Percentiles rank a stretch among this genome's conserved stretches.
phyloP scores from a whole-genome alignment of 352 stramenopile genomes.

The Pythium inflatum region DNA sequence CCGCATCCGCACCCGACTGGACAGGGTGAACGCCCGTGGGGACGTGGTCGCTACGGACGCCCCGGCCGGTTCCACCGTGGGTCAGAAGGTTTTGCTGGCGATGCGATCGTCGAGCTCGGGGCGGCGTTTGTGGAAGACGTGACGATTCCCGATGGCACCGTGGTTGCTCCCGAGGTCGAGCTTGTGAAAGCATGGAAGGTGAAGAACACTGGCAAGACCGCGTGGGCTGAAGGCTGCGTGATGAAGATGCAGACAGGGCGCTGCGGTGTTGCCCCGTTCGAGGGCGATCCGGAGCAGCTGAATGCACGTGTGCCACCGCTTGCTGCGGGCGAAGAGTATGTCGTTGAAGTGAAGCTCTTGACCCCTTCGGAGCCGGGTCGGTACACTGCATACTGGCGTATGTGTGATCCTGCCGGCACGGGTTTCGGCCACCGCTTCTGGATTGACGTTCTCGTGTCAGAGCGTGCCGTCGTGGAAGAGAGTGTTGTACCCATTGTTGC shows the following conservation, averaged over 20 bases:
- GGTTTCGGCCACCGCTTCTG: constrained; percentile 61
- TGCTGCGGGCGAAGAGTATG: constrained; percentile 24
- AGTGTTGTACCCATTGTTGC: constrained; percentile 10
- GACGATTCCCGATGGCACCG: constrained; percentile 73
- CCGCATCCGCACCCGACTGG: constrained; percentile 11
- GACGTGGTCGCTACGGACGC: constrained; percentile 4
- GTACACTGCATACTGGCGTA: constrained; percentile 54
- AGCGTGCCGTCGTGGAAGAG: constrained; percentile 41
- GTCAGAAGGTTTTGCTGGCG: neutral
- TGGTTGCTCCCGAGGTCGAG: constrained; percentile 48
- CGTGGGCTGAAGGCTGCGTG: constrained; percentile 59
- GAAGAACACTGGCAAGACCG: constrained; percentile 58
- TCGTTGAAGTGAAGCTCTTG: constrained; percentile 28
- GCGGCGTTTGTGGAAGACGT: constrained; percentile 79
- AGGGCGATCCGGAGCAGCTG: constrained; percentile 35
- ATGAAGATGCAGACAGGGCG: constrained; percentile 46
- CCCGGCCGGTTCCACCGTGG: neutral
- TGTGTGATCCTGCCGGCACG: constrained; percentile 36
- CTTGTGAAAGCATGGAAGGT: constrained; percentile 82
- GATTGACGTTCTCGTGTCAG: constrained; percentile 49
- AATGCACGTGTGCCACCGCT: constrained; percentile 30
- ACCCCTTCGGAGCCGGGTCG: constrained; percentile 34
- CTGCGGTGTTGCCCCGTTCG: constrained; percentile 31
- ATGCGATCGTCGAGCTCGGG: constrained; percentile 32
- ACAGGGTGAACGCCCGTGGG: neutral